Evolutionary conservation across 371 early-diverging fungal species (phyloP).

Genomic region (Nematocida ausubeli): DNA sequence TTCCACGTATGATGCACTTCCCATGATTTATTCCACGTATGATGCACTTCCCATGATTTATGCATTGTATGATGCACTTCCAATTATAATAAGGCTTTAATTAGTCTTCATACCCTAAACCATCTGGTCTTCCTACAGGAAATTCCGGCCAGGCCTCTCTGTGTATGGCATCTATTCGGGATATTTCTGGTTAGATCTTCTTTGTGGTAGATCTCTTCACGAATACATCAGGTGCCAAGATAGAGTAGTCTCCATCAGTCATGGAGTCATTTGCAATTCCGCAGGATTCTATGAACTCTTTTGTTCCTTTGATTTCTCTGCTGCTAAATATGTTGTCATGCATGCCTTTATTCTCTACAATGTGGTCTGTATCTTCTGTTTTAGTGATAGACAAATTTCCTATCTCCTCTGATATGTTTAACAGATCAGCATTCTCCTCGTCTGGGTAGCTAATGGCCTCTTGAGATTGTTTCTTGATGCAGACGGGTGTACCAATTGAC

Average conservation of each 20-base stretch:
- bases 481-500: not conserved
- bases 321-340: conserved; percentile 34
- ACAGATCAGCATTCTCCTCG: not conserved
- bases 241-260: conserved; percentile 26
- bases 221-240: conserved; percentile 38
- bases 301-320: conserved; percentile 7
- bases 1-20: no score
- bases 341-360: conserved; percentile 43
- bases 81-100: no score
- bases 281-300: conserved; percentile 37
- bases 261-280: conserved; percentile 1
- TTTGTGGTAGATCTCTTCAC: conserved; percentile 40
- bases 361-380: conserved; percentile 49
- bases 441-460: not conserved
- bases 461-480: not conserved
- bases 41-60: no score
- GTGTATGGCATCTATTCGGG: no score
- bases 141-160: no score
- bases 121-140: no score
- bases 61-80: no score
- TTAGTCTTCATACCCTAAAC: no score
- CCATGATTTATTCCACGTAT: no score
- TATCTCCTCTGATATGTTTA: conserved; percentile 30
- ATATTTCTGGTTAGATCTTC: no score
- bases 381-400: conserved; percentile 26